phyloP scores from a whole-genome alignment of 164 flowering plant species.

The Saururus chinensis region DNA sequence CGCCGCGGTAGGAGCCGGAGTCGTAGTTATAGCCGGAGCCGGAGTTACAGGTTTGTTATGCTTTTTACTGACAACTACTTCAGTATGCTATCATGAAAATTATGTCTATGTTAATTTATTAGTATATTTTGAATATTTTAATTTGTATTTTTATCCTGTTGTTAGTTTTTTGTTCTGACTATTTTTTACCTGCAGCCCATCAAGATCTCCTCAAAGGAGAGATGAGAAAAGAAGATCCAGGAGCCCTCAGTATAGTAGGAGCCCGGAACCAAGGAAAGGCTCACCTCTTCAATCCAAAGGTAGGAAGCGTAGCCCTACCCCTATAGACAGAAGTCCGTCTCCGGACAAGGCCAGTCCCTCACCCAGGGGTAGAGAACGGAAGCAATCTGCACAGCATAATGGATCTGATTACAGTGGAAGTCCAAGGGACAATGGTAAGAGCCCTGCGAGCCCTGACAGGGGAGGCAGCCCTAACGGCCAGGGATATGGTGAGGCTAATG shows the following conservation, averaged over 20 bases:
- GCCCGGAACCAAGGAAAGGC: slow-evolving; percentile 33
- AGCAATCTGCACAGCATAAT: slow-evolving; percentile 11
- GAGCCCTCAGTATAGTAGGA: slow-evolving; percentile 42
- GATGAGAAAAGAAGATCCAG: slow-evolving; percentile 38
- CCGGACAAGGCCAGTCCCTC: slow-evolving; percentile 30
- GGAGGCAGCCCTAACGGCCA: slow-evolving; percentile 21
- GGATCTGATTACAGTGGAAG: slow-evolving; percentile 55
- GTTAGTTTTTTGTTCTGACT: neutral
- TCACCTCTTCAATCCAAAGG: slow-evolving; percentile 41
- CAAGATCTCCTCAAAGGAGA: slow-evolving; percentile 51
- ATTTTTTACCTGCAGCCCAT: slow-evolving; percentile 38
- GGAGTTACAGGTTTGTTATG: slow-evolving; percentile 52
- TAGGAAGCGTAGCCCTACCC: slow-evolving; percentile 47
- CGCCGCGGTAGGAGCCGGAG: slow-evolving; percentile 57
- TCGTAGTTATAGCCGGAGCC: slow-evolving; percentile 59
- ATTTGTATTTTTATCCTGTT: neutral
- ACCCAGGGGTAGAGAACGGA: slow-evolving; percentile 22
- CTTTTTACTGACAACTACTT: neutral
- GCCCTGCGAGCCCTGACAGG: slow-evolving; percentile 9
- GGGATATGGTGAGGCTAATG: slow-evolving; percentile 9
- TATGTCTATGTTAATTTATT: too few species aligned
- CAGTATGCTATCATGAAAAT: neutral
- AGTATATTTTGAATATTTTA: neutral
- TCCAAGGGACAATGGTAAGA: slow-evolving; percentile 42
- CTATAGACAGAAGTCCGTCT: slow-evolving; percentile 35